A percentile compares a stretch with the other conserved stretches of the same genome.
Conservation (phyloP, 1,284 basidiomycete species). For the Xanthoconium separans region DNA sequence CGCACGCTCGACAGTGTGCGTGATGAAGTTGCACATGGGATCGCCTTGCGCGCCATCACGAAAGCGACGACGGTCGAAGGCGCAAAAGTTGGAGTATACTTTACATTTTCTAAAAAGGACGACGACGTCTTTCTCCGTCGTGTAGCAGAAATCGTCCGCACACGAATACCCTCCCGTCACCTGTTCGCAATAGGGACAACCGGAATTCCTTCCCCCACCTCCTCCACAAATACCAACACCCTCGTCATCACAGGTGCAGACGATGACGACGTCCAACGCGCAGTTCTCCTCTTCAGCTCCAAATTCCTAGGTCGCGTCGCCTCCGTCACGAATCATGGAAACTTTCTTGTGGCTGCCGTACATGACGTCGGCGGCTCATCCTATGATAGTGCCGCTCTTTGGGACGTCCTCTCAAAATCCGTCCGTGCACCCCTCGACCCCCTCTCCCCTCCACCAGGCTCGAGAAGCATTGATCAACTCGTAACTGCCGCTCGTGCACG, state of each 20-base stretch:
- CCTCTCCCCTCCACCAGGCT: conserved; percentile 58
- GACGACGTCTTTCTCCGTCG: conserved; percentile 53
- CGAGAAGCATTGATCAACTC: conserved; percentile 53
- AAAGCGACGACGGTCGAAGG: conserved; percentile 49
- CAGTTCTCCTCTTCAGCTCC: conserved; percentile 56
- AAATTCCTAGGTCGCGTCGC: conserved; percentile 64
- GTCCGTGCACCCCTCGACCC: conserved; percentile 59
- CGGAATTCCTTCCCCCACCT: conserved; percentile 30
- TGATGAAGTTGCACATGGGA: conserved; percentile 57
- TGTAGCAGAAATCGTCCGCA: conserved; percentile 47
- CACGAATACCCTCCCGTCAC: conserved; percentile 42
- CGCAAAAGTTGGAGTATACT: conserved; percentile 54
- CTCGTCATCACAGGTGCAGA: conserved; percentile 59
- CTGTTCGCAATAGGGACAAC: conserved; percentile 59
- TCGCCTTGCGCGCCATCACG: conserved; percentile 54
- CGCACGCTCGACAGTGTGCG: conserved; percentile 61
- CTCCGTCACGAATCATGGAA: conserved; percentile 35
- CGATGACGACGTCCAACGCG: conserved; percentile 55
- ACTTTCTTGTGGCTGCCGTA: conserved; percentile 47
- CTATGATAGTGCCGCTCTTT: conserved; percentile 61
- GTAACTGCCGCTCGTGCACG: conserved; percentile 56
- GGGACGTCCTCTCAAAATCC: conserved; percentile 64
- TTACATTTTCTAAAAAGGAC: conserved; percentile 54
- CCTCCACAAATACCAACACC: conserved; percentile 35
- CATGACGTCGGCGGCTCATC: conserved; percentile 49